phyloP scores from a whole-genome alignment of 129 eudicot genomes.

The Flaveria sonorensis region DNA sequence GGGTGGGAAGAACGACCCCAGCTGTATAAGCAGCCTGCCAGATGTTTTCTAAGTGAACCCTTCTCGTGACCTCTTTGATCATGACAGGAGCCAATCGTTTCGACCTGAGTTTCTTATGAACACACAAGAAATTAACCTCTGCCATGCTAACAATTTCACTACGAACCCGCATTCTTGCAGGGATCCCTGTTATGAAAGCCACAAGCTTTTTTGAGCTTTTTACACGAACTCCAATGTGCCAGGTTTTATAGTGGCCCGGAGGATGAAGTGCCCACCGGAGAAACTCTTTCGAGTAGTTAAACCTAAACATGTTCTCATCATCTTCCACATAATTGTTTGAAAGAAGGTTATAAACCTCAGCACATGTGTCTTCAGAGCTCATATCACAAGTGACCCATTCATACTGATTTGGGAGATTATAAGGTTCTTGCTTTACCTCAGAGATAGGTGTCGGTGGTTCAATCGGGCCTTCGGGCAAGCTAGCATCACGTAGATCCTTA shows the following conservation, averaged over 20 bases:
- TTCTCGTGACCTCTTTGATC: slow-evolving; percentile 69
- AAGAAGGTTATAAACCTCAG: slow-evolving; percentile 56
- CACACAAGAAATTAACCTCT: slow-evolving; percentile 59
- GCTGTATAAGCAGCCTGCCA: slow-evolving; percentile 83
- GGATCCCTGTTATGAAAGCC: slow-evolving; percentile 60
- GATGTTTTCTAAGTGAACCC: slow-evolving; percentile 63
- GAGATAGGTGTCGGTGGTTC: slow-evolving; percentile 53
- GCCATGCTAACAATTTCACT: slow-evolving; percentile 53
- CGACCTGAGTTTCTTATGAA: slow-evolving; percentile 65
- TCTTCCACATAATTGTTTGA: slow-evolving; percentile 60
- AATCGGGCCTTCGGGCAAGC: slow-evolving; percentile 59
- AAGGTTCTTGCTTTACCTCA: slow-evolving; percentile 62
- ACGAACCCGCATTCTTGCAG: slow-evolving; percentile 55
- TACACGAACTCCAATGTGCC: slow-evolving; percentile 65
- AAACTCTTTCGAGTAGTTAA: slow-evolving; percentile 57
- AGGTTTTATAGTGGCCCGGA: slow-evolving; percentile 52
- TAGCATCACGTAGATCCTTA: slow-evolving; percentile 44
- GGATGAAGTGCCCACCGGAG: slow-evolving; percentile 65
- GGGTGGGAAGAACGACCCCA: slow-evolving; percentile 63
- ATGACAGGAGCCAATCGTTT: slow-evolving; percentile 64
- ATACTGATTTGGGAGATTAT: slow-evolving; percentile 49
- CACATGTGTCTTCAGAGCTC: slow-evolving; percentile 48
- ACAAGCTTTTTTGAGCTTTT: slow-evolving; percentile 57
- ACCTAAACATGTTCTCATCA: slow-evolving; percentile 60
- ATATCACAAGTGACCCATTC: slow-evolving; percentile 68